Conservation (phyloP, 495 filamentous ascomycete genomes). For the Xylaria bambusicola region DNA sequence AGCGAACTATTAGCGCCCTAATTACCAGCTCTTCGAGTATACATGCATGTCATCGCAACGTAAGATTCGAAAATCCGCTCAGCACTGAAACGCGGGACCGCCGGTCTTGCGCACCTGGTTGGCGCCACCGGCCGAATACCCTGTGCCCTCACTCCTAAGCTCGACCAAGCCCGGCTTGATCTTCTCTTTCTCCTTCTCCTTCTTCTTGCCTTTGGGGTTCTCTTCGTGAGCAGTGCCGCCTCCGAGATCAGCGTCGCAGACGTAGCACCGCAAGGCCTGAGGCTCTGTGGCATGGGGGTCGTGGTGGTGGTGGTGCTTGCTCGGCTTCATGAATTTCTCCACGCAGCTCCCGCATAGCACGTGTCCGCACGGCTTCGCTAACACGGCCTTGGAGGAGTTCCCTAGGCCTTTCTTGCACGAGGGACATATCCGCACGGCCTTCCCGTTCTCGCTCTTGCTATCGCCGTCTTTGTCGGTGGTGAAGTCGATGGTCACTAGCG, state of each 20-base stretch:
- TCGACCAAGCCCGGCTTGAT: conserved; percentile 78
- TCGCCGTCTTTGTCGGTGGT: conserved; percentile 67
- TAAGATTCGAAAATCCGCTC: conserved; percentile 1
- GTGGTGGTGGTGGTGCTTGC: conserved; percentile 45
- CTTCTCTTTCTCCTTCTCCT: conserved; percentile 58
- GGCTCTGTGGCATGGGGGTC: conserved; percentile 67
- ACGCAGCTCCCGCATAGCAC: conserved; percentile 89
- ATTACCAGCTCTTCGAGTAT: not conserved
- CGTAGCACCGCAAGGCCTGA: conserved; percentile 72
- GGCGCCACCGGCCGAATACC: conserved; percentile 83
- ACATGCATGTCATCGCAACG: conserved; percentile 23
- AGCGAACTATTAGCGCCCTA: not conserved
- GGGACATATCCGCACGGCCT: conserved; percentile 70
- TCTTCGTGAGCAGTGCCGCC: conserved; percentile 20
- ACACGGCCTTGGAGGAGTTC: conserved; percentile 80
- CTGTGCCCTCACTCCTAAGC: conserved; percentile 86
- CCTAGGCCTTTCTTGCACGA: conserved; percentile 82
- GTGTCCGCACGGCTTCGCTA: conserved; percentile 92
- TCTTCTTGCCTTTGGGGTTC: conserved; percentile 54
- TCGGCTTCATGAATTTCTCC: conserved; percentile 77
- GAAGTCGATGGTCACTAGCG: conserved; percentile 77
- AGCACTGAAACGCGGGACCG: conserved; percentile 81
- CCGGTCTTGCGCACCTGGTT: conserved; percentile 79
- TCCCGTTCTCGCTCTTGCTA: conserved; percentile 27
- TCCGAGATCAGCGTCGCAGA: conserved; percentile 79